Base-by-base conservation (phyloP, 495 filamentous ascomycete species). In the Polyplosphaeria fusca region DNA sequence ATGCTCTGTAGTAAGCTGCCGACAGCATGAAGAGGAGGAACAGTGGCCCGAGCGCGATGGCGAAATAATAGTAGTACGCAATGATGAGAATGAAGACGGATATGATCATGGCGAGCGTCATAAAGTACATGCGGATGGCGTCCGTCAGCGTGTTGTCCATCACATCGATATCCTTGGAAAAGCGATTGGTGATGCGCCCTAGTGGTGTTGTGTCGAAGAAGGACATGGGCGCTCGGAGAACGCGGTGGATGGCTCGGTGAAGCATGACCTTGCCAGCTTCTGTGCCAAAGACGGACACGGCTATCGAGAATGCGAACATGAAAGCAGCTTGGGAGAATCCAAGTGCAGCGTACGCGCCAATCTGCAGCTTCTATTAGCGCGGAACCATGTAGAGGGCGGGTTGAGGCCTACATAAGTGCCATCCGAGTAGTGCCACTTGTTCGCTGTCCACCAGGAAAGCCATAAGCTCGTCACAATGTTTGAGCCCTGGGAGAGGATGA, bases 181-280 rank as follows among this genome's bases (percentile, higher is more conserved):
- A 98, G 19, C 93, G 87, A 67, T 97, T 98, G 7, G 90, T 93
- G 67, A 98, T 96, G 22, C 93, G 85, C n/a, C 93, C 93, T 0
- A 96, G 75, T 1, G 93, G 93, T 0, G 93, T 98, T 0, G 92
- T 96, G 61, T 96, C 93, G 74, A 97, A 96, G 76, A 97, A 97
- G 3, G 86, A 85, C 91, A 97, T 95, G 0, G 93, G 93, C 0
- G 93, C 92, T 43, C 91, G 81, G 37, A 98, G 77, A 0, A 90
- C 87, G 39, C 86, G 81, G 11, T 71, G 78, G 73, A 96, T 87
- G 20, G 93, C 91, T n/a, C 82, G 74, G 11, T 86, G 80, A 38
- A 96, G 79, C 78, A 97, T 89, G n/a, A 77, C 79, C 68, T 85
- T 89, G 67, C 86, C 89, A 4, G 91, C 79, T 9, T 76, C 82